A percentile compares a stretch with the other conserved stretches of the same genome.
These are phyloP conservation scores for Ophiostoma ulmi DNA, from an alignment of 2,329 filamentous ascomycete genomes.

Conservation along the genomic window DNA sequence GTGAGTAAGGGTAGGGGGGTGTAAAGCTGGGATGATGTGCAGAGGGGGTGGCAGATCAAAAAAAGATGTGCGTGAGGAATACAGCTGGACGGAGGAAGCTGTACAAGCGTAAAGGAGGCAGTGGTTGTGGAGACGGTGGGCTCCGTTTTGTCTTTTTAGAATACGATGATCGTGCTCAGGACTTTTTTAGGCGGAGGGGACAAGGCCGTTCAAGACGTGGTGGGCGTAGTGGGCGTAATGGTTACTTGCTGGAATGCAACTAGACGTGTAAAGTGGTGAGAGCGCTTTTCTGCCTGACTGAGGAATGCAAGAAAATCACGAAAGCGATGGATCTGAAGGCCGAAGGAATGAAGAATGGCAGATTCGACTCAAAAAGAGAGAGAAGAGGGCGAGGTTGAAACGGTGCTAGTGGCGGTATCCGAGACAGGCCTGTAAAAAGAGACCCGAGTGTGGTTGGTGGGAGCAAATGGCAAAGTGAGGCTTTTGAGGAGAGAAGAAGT, in stretches of 20 bases:
- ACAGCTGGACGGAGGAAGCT: slow-evolving; percentile 21
- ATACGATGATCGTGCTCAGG: slow-evolving; percentile 17
- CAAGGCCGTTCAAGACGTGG: background rate
- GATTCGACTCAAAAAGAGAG: background rate
- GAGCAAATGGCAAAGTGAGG: slow-evolving; percentile 13
- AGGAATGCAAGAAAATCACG: slow-evolving; percentile 21
- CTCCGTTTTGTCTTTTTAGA: slow-evolving; percentile 12
- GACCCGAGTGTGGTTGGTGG: background rate
- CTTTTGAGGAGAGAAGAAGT: background rate
- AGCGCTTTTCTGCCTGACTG: slow-evolving; percentile 13
- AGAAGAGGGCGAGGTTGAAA: background rate
- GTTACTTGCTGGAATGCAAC: slow-evolving; percentile 13
- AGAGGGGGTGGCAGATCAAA: slow-evolving; percentile 15
- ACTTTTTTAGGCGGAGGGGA: background rate
- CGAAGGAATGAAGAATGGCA: slow-evolving; percentile 12
- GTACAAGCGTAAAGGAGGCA: slow-evolving; percentile 7
- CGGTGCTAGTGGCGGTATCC: background rate
- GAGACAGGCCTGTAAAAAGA: background rate
- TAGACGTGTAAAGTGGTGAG: slow-evolving; percentile 11
- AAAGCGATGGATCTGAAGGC: background rate
- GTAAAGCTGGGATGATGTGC: slow-evolving; percentile 11
- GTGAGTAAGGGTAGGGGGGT: background rate
- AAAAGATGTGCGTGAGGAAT: slow-evolving; percentile 14
- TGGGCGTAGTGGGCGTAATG: background rate
- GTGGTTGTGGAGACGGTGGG: slow-evolving; percentile 14